Evolutionary conservation across 345 rosid genomes (phyloP).

Genomic region (Sonneratia caseolaris): DNA sequence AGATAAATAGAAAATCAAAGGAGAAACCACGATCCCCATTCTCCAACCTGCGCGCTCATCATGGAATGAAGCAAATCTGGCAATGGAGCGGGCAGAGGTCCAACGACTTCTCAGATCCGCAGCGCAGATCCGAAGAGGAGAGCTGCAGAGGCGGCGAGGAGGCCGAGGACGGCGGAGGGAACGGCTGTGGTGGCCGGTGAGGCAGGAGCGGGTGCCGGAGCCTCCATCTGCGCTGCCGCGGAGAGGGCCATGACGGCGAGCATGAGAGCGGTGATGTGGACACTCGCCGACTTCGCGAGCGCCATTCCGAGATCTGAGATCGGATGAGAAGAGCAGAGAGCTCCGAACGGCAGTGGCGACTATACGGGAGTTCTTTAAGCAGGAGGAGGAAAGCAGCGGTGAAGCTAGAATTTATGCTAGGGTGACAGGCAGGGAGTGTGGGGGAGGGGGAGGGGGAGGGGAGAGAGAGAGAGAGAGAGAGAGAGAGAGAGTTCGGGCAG

Average conservation of each 20-base stretch:
- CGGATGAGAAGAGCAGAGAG: not conserved
- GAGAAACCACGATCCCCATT: not conserved
- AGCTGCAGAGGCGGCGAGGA: slow-evolving; percentile 3
- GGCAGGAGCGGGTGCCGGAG: slow-evolving; percentile 6
- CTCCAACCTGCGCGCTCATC: not conserved
- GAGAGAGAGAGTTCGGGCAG: too few species aligned
- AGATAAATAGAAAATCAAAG: not conserved
- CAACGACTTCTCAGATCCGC: not conserved
- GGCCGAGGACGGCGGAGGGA: slow-evolving; percentile 2
- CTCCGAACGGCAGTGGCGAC: not conserved
- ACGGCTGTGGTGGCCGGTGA: slow-evolving; percentile 1
- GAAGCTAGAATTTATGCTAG: not conserved
- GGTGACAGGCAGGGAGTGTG: too few species aligned
- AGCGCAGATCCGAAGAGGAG: slow-evolving; percentile 7
- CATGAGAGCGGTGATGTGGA: not conserved
- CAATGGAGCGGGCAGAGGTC: not conserved
- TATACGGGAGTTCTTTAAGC: not conserved
- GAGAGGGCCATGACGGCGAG: slow-evolving; percentile 1
- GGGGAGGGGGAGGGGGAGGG: too few species aligned
- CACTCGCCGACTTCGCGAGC: not conserved
- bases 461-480: too few species aligned
- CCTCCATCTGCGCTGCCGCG: slow-evolving; percentile 6
- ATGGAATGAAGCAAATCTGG: not conserved
- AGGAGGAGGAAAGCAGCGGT: not conserved
- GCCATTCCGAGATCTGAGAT: slow-evolving; percentile 5